phyloP scores from a whole-genome alignment of 345 rosid genomes.

The Populus deltoides region DNA sequence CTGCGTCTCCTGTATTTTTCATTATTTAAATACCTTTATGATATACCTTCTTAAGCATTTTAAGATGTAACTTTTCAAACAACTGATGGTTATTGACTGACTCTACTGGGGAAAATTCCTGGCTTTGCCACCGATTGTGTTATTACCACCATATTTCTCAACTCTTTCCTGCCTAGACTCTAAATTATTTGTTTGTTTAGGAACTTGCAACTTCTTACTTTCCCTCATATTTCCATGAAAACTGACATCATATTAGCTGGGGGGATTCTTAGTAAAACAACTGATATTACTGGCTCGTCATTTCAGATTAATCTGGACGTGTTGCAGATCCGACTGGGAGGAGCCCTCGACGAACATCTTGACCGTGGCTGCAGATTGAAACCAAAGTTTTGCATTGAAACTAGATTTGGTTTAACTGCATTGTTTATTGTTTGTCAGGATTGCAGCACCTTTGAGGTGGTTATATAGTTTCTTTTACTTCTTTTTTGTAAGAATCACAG shows the following conservation, averaged over 20 bases:
- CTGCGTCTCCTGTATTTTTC: no score
- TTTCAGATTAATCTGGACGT: slow-evolving; percentile 55
- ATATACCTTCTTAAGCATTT: no score
- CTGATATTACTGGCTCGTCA: not conserved
- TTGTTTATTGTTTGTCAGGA: slow-evolving; percentile 63
- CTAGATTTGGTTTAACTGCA: slow-evolving; percentile 60
- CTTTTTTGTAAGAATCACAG: no score
- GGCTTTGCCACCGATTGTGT: not conserved
- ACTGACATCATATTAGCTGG: not conserved
- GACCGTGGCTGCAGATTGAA: slow-evolving; percentile 67
- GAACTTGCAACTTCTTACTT: not conserved
- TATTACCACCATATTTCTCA: not conserved
- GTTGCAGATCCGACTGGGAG: slow-evolving; percentile 55
- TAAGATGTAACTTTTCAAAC: no score
- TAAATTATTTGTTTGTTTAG: not conserved
- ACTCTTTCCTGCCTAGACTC: not conserved
- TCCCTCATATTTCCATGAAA: not conserved
- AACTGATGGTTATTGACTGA: no score
- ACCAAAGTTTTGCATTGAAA: slow-evolving; percentile 55
- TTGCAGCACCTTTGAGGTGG: slow-evolving; percentile 65
- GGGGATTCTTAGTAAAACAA: not conserved
- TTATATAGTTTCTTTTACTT: slow-evolving; percentile 30
- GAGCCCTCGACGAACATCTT: slow-evolving; percentile 63
- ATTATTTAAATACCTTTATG: no score
- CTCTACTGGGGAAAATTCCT: not conserved